Percentiles rank a stretch among this genome's conserved stretches.
phyloP scores from a whole-genome alignment of 805 yeast genomes.

The Monosporozyma servazzii region DNA sequence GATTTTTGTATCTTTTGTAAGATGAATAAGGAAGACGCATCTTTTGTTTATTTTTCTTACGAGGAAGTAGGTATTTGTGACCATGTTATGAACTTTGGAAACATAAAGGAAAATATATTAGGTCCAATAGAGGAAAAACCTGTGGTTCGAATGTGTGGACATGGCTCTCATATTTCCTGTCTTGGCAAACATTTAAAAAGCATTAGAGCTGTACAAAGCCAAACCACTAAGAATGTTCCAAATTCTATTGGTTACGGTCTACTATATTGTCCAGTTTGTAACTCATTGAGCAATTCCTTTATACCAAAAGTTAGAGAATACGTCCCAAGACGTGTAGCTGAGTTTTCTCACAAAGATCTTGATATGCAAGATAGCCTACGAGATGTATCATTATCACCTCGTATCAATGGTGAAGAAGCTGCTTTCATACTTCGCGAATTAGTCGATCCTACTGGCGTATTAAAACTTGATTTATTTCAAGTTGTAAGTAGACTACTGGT shows the following conservation, averaged over 20 bases:
- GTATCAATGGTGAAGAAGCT: slow-evolving; percentile 13
- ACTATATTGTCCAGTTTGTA: slow-evolving; percentile 84
- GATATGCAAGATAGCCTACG: neutral
- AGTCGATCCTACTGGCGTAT: neutral
- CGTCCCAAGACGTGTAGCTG: slow-evolving; percentile 4
- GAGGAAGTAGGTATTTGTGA: slow-evolving; percentile 24
- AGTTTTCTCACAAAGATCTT: slow-evolving; percentile 4
- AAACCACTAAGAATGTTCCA: slow-evolving; percentile 75
- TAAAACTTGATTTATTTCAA: slow-evolving; percentile 13
- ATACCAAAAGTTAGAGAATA: slow-evolving; percentile 45
- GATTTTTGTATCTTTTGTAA: slow-evolving; percentile 28
- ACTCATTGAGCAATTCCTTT: slow-evolving; percentile 74
- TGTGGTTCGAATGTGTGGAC: slow-evolving; percentile 63
- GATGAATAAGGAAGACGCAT: slow-evolving; percentile 22
- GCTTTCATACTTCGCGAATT: slow-evolving; percentile 16
- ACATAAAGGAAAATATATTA: slow-evolving; percentile 13
- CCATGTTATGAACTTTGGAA: slow-evolving; percentile 10
- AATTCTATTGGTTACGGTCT: slow-evolving; percentile 64
- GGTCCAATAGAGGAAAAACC: slow-evolving; percentile 6
- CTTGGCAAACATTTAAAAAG: slow-evolving; percentile 53
- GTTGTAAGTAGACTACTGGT: slow-evolving; percentile 33
- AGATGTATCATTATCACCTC: slow-evolving; percentile 1
- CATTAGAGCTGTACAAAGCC: slow-evolving; percentile 48
- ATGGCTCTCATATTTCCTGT: slow-evolving; percentile 83
- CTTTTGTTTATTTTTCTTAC: slow-evolving; percentile 25